phyloP scores from a whole-genome alignment of 805 yeast species.

The Scheffersomyces spartinae region DNA sequence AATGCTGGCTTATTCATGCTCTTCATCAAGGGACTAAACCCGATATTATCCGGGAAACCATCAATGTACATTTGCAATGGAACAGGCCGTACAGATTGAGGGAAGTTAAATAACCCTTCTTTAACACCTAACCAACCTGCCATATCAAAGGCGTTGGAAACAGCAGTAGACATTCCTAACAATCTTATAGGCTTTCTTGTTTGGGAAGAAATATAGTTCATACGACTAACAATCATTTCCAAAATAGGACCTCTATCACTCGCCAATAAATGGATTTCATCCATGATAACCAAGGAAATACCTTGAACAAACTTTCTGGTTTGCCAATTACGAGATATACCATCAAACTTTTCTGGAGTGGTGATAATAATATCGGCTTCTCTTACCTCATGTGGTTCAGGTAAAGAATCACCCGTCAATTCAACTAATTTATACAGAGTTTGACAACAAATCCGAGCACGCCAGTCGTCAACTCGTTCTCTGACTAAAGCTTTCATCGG shows the following conservation, averaged over 20 bases:
- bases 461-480: constrained; percentile 79
- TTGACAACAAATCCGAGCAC: constrained; percentile 34
- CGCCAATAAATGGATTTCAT: constrained; percentile 74
- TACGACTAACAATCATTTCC: constrained; percentile 82
- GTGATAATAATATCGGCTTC: constrained; percentile 70
- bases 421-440: constrained; percentile 52
- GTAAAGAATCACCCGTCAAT: constrained; percentile 73
- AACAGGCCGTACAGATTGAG: constrained; percentile 75
- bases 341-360: constrained; percentile 82
- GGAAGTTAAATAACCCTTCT: constrained; percentile 69
- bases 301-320: constrained; percentile 65
- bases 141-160: constrained; percentile 76
- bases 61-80: constrained; percentile 82
- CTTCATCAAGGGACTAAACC: constrained; percentile 77
- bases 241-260: constrained; percentile 81
- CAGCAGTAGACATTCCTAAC: constrained; percentile 77
- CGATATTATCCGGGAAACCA: constrained; percentile 73
- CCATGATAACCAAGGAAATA: constrained; percentile 71
- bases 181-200: constrained; percentile 53
- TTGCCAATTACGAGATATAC: constrained; percentile 81
- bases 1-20: constrained; percentile 86
- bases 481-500: constrained; percentile 84
- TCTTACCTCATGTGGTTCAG: constrained; percentile 54
- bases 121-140: constrained; percentile 75
- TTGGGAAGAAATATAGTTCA: constrained; percentile 58